A percentile compares a stretch with the other conserved stretches of the same genome.
These are phyloP conservation scores for Discostella pseudostelligera DNA, from an alignment of 108 stramenopile genomes.

Conservation along the genomic window DNA sequence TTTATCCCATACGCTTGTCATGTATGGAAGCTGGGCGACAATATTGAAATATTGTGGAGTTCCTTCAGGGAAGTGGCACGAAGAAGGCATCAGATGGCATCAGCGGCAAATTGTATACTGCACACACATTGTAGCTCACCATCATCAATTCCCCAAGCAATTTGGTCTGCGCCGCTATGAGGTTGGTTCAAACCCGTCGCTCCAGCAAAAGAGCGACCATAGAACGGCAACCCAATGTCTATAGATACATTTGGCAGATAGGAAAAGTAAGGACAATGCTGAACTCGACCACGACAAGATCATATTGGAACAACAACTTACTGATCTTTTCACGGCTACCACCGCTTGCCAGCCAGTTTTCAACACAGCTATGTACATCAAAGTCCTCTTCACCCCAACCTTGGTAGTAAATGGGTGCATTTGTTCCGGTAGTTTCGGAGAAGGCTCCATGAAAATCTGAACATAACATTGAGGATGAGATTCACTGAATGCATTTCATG, in stretches of 20 bases:
- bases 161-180: conserved; percentile 31
- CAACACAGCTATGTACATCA: conserved; percentile 35
- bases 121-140: conserved; percentile 7
- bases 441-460: conserved; percentile 48
- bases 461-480: background rate
- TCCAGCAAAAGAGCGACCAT: conserved; percentile 35
- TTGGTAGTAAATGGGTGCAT: conserved; percentile 45
- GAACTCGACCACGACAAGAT: background rate
- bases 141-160: conserved; percentile 34
- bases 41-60: conserved; percentile 53
- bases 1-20: conserved; percentile 29
- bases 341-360: conserved; percentile 36
- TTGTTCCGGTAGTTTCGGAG: conserved; percentile 27
- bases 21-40: conserved; percentile 28
- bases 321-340: conserved; percentile 17
- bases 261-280: background rate
- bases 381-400: conserved; percentile 43
- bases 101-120: background rate
- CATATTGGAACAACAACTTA: background rate
- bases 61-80: conserved; percentile 10
- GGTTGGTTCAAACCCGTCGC: conserved; percentile 41
- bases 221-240: conserved; percentile 42
- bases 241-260: background rate
- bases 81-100: background rate
- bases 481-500: background rate